Evolutionary conservation across 140 eudicot genomes (phyloP).

Genomic region (Erigeron philadelphicus): DNA sequence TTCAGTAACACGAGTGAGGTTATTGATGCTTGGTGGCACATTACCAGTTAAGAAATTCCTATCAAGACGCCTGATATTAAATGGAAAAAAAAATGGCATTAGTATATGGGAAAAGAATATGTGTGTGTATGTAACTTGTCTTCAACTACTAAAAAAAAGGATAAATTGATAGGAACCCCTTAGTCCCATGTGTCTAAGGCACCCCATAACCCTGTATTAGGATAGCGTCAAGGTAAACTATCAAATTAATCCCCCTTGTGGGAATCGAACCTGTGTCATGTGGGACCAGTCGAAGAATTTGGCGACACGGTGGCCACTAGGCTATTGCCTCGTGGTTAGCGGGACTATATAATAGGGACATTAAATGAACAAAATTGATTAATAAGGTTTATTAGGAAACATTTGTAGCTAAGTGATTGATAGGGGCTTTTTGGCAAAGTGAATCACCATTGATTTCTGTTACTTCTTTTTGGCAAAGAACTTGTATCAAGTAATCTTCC

Average conservation of each 20-base stretch:
- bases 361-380: slow-evolving; percentile 14
- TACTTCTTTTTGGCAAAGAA: neutral
- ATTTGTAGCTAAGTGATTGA: neutral
- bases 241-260: too few species aligned
- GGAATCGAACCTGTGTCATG: too few species aligned
- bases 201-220: too few species aligned
- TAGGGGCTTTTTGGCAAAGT: neutral
- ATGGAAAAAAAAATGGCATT: neutral
- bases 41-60: slow-evolving; percentile 49
- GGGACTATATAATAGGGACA: neutral
- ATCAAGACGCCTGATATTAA: slow-evolving; percentile 68
- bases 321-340: too few species aligned
- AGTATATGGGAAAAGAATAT: too few species aligned
- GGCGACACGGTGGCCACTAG: too few species aligned
- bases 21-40: slow-evolving; percentile 66
- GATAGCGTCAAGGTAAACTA: too few species aligned
- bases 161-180: too few species aligned
- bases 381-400: slow-evolving; percentile 9
- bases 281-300: too few species aligned
- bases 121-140: too few species aligned
- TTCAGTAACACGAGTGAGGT: slow-evolving; percentile 46
- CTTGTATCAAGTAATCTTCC: neutral
- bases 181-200: too few species aligned
- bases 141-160: too few species aligned
- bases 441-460: neutral